A percentile compares a stretch with the other conserved stretches of the same genome.
These are phyloP conservation scores for Hyphodiscus sp. DNA, from an alignment of 2,329 filamentous ascomycete genomes.

Conservation along the genomic window DNA sequence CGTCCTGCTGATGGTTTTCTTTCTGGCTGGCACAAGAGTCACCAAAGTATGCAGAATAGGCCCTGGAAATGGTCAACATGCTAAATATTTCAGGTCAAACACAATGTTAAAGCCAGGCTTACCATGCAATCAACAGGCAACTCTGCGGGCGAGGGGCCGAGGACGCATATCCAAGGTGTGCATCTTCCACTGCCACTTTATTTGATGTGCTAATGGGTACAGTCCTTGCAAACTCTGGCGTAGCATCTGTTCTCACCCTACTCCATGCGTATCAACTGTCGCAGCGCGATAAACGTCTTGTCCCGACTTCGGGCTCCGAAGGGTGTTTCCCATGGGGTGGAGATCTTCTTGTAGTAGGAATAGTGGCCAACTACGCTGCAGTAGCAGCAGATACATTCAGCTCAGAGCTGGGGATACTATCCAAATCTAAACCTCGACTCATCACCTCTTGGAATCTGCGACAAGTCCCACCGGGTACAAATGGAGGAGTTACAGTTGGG, in stretches of 20 bases:
- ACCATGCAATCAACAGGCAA: constrained; percentile 71
- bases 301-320: constrained; percentile 20
- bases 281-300: constrained; percentile 33
- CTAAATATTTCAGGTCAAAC: constrained; percentile 60
- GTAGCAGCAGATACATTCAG: constrained; percentile 92
- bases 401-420: constrained; percentile 89
- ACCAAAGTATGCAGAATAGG: constrained; percentile 59
- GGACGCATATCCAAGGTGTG: constrained; percentile 73
- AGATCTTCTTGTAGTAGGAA: constrained; percentile 57
- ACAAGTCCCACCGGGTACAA: constrained; percentile 82
- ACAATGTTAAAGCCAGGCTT: constrained; percentile 74
- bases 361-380: constrained; percentile 80
- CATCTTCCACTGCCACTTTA: background rate
- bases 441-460: constrained; percentile 75
- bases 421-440: constrained; percentile 67
- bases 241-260: constrained; percentile 60
- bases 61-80: background rate
- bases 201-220: constrained; percentile 9
- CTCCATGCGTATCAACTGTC: constrained; percentile 55
- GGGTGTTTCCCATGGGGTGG: constrained; percentile 54
- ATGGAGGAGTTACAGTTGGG: constrained; percentile 76
- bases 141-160: constrained; percentile 70
- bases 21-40: constrained; percentile 73
- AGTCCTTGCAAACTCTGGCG: constrained; percentile 80
- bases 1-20: constrained; percentile 75